Conservation (phyloP, 805 yeast genomes). For the Wickerhamiella bombiphila region DNA sequence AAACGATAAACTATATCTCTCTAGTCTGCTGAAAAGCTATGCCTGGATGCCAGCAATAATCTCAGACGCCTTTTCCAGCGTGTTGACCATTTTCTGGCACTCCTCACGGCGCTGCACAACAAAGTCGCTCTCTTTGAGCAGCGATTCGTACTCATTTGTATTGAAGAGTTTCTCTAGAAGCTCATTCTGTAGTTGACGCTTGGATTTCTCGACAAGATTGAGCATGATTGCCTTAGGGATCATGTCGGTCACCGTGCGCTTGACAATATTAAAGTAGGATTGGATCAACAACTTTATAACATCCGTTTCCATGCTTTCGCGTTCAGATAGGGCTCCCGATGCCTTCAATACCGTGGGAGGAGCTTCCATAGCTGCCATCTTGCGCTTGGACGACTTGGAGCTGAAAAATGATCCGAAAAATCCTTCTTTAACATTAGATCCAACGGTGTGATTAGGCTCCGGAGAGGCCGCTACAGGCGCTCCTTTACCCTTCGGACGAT, state of each 20-base stretch:
- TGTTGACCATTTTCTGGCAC: slow-evolving; percentile 89
- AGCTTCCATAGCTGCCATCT: slow-evolving; percentile 89
- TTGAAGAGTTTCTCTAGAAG: slow-evolving; percentile 76
- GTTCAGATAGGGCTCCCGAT: slow-evolving; percentile 80
- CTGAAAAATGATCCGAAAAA: slow-evolving; percentile 94
- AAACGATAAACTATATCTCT: too few species aligned
- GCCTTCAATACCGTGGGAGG: slow-evolving; percentile 94
- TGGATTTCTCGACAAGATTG: slow-evolving; percentile 71
- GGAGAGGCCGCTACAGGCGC: slow-evolving; percentile 19
- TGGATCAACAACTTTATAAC: slow-evolving; percentile 84
- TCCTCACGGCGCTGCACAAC: slow-evolving; percentile 92
- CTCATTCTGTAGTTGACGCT: slow-evolving; percentile 80
- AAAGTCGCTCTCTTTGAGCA: slow-evolving; percentile 80
- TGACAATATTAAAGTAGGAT: slow-evolving; percentile 83
- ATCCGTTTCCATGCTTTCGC: slow-evolving; percentile 94
- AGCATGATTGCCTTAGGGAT: slow-evolving; percentile 94
- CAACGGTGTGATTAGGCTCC: slow-evolving; percentile 8
- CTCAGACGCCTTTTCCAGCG: slow-evolving; percentile 75
- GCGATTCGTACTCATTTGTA: slow-evolving; percentile 47
- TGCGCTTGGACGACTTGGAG: slow-evolving; percentile 70
- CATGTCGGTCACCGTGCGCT: slow-evolving; percentile 82
- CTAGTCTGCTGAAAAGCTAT: too few species aligned
- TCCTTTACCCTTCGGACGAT: slow-evolving; percentile 76
- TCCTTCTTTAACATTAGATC: slow-evolving; percentile 31
- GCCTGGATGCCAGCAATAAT: slow-evolving; percentile 38